Evolutionary conservation across 139 green algal species (phyloP), one percentile per base, ranked within the genome.

Genomic region (Picochlorum sp.): DNA sequence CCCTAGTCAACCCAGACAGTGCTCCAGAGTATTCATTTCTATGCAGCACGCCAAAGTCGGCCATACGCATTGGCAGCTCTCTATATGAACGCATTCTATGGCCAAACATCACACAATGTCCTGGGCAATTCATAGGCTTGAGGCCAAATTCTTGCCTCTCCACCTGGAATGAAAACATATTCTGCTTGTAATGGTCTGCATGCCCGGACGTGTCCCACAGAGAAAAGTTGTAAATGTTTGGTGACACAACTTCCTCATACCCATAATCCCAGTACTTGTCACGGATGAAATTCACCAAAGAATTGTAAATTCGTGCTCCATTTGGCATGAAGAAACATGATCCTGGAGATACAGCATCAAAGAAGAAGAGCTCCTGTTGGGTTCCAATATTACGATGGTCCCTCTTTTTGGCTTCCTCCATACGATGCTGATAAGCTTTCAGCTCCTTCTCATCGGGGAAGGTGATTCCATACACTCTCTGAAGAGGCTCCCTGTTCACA

Each of bases 61-160:
- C 93, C 31, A 95, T 45, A 4, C 93, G 81, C 70, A 98, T 63
- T 4, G 93, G 93, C 60, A 98, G 83, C 79, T 98, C 92, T 57
- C 92, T 81, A 77, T 97, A 98, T 2, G 88, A 95, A 52, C 92
- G 85, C 58, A 71, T 78, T 52, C 87, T 78, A 73, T 85, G 73
- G 30, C 63, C 81, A 75, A 97, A 98, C 85, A 98, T 94, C 28
- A 98, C 64, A 78, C 93, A 98, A 76, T 98, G 93, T 37, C 91
- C 87, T 21, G 93, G 93, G 80, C 93, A 98, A 82, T 98, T 98
- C 93, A 98, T 98, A 50, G 93, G 93, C 73, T 98, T 98, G 7
- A 96, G 69, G 3, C 91, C 91, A 67, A 87, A 97, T 79, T 97
- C 84, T 62, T 82, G 67, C 83, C 95, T 96, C 80, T 97, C 89